A percentile compares a stretch with the other conserved stretches of the same genome.
Evolutionary conservation across 768 basidiomycete genomes (phyloP).

Genomic region (Chalciporus chontae): DNA sequence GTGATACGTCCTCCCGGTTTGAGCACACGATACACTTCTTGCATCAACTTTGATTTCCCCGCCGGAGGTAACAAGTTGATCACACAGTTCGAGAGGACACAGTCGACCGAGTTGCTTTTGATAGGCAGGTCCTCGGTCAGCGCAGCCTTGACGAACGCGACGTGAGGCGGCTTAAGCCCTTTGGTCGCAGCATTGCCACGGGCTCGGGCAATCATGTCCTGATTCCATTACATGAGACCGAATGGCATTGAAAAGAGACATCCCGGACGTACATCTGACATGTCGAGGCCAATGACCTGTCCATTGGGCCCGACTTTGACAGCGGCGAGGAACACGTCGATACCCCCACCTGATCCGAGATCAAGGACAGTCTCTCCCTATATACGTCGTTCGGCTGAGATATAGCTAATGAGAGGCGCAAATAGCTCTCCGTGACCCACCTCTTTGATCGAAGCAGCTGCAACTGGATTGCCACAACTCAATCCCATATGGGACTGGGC

Average conservation of each 20-base stretch:
- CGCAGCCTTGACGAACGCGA: slow-evolving; percentile 44
- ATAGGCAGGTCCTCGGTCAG: slow-evolving; percentile 47
- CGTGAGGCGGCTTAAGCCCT: slow-evolving; percentile 43
- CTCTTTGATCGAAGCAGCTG: slow-evolving; percentile 42
- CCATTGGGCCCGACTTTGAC: slow-evolving; percentile 46
- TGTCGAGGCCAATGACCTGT: slow-evolving; percentile 52
- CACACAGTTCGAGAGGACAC: slow-evolving; percentile 56
- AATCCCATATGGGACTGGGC: slow-evolving; percentile 45
- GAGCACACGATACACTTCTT: slow-evolving; percentile 47
- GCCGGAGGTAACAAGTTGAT: slow-evolving; percentile 45
- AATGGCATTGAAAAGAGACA: neutral
- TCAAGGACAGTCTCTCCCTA: slow-evolving; percentile 58
- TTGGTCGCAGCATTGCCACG: slow-evolving; percentile 41
- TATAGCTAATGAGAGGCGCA: neutral
- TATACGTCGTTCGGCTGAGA: neutral
- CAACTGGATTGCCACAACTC: slow-evolving; percentile 53
- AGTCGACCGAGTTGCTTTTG: slow-evolving; percentile 46
- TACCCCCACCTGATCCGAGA: slow-evolving; percentile 55
- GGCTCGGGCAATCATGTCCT: slow-evolving; percentile 53
- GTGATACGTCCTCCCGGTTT: slow-evolving; percentile 56
- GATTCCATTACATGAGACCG: neutral
- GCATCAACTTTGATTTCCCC: slow-evolving; percentile 41
- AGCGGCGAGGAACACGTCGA: slow-evolving; percentile 54
- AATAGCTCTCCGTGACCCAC: slow-evolving; percentile 23
- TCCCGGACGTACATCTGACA: slow-evolving; percentile 38